These are phyloP conservation scores for Corylus americana DNA, from an alignment of 306 rosid species.

Conservation along the genomic window DNA sequence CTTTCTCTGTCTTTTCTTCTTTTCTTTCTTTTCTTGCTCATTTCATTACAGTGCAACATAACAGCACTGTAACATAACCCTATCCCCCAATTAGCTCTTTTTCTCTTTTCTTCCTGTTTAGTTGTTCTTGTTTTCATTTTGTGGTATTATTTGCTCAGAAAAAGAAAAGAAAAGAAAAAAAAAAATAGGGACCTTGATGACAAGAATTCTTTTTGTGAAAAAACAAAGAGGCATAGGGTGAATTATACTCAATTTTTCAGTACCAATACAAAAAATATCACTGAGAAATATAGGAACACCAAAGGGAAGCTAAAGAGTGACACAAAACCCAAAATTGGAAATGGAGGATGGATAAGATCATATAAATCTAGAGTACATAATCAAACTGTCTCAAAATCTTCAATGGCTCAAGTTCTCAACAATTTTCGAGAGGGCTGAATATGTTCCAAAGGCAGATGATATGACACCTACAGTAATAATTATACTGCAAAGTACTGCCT, in stretches of 20 bases:
- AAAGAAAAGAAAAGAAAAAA: too few relatives aligned
- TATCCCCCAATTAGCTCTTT: too few relatives aligned
- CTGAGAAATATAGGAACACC: background rate
- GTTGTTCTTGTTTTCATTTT: too few relatives aligned
- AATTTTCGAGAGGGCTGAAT: conserved; percentile 68
- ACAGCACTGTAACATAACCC: too few relatives aligned
- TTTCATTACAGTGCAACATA: too few relatives aligned
- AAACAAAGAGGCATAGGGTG: too few relatives aligned
- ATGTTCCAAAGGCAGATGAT: conserved; percentile 65
- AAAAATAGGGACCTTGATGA: too few relatives aligned
- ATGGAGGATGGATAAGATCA: conserved; percentile 19
- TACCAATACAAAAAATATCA: background rate
- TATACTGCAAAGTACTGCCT: conserved; percentile 55
- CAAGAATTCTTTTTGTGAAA: too few relatives aligned
- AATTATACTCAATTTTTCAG: background rate
- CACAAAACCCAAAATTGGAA: conserved; percentile 15
- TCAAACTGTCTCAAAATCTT: conserved; percentile 25
- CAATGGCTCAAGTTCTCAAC: conserved; percentile 55
- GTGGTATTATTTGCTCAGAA: too few relatives aligned
- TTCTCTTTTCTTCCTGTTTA: too few relatives aligned
- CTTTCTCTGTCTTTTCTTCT: too few relatives aligned
- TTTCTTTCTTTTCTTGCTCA: too few relatives aligned
- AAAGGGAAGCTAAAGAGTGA: background rate
- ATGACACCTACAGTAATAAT: conserved; percentile 63
- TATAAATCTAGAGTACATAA: background rate